A percentile compares a stretch with the other conserved stretches of the same genome.
Conservation (phyloP, 2,329 filamentous ascomycete species). For the Fulvia fulva region DNA sequence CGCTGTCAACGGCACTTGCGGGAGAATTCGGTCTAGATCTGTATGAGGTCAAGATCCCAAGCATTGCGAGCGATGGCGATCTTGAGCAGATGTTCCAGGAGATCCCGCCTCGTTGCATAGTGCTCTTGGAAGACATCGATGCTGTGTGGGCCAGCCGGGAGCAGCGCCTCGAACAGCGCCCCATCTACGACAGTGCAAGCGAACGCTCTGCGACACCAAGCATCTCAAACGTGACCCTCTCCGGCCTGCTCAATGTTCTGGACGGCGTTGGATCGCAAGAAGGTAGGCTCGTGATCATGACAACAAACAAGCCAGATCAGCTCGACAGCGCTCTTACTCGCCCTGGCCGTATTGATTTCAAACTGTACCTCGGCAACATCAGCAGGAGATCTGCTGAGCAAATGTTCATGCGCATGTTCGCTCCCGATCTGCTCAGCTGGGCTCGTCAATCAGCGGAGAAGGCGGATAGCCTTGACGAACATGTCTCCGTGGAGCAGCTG, state of each 20-base stretch:
- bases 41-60: constrained; percentile 39
- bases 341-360: constrained; percentile 62
- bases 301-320: constrained; percentile 67
- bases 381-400: constrained; percentile 17
- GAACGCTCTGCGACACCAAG: constrained; percentile 30
- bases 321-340: constrained; percentile 69
- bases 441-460: neutral
- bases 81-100: constrained; percentile 39
- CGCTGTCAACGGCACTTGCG: constrained; percentile 35
- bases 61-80: constrained; percentile 57
- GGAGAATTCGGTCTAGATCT: constrained; percentile 40
- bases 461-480: constrained; percentile 14
- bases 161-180: constrained; percentile 19
- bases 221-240: constrained; percentile 55
- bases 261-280: constrained; percentile 75
- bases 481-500: constrained; percentile 22
- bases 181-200: constrained; percentile 22
- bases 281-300: constrained; percentile 74
- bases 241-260: constrained; percentile 73
- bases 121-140: constrained; percentile 43
- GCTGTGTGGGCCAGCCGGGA: constrained; percentile 29
- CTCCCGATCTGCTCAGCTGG: constrained; percentile 19
- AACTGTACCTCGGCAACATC: constrained; percentile 23
- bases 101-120: constrained; percentile 40
- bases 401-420: constrained; percentile 27